Evolutionary conservation across 2,329 filamentous ascomycete species (phyloP).

Genomic region (Colletotrichum godetiae): DNA sequence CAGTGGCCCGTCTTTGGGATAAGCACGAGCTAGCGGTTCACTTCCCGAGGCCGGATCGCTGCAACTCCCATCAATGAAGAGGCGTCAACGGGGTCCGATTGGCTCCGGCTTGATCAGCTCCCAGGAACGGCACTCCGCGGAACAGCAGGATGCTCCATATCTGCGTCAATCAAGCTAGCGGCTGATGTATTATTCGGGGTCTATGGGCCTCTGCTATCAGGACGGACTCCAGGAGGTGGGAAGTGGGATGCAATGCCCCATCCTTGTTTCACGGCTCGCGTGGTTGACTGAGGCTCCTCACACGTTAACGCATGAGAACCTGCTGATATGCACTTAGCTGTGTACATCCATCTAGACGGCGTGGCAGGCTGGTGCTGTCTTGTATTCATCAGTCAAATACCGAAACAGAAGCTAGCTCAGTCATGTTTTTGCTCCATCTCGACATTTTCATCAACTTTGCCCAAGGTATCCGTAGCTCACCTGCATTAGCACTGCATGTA

Average conservation of each 20-base stretch:
- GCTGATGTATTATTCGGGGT: background rate
- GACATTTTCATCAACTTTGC: conserved; percentile 1
- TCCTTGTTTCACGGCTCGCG: conserved; percentile 11
- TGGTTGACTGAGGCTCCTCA: background rate
- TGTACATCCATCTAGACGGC: background rate
- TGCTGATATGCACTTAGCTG: conserved; percentile 8
- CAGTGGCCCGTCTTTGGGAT: conserved; percentile 15
- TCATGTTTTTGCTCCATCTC: background rate
- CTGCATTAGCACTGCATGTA: background rate
- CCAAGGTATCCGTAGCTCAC: background rate
- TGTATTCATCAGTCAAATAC: conserved; percentile 21
- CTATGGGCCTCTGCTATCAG: background rate
- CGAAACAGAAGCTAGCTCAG: conserved; percentile 6
- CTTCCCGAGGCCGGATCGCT: conserved; percentile 4
- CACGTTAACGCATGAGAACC: background rate
- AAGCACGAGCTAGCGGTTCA: background rate
- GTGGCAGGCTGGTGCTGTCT: background rate
- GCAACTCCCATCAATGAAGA: background rate
- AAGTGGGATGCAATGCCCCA: background rate
- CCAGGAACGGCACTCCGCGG: background rate
- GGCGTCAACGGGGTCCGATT: background rate
- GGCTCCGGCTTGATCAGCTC: background rate
- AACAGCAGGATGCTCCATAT: background rate
- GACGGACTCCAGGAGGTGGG: no score
- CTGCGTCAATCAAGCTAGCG: background rate